These are phyloP conservation scores for Halenospora varia DNA, from an alignment of 495 filamentous ascomycete genomes.

Conservation along the genomic window DNA sequence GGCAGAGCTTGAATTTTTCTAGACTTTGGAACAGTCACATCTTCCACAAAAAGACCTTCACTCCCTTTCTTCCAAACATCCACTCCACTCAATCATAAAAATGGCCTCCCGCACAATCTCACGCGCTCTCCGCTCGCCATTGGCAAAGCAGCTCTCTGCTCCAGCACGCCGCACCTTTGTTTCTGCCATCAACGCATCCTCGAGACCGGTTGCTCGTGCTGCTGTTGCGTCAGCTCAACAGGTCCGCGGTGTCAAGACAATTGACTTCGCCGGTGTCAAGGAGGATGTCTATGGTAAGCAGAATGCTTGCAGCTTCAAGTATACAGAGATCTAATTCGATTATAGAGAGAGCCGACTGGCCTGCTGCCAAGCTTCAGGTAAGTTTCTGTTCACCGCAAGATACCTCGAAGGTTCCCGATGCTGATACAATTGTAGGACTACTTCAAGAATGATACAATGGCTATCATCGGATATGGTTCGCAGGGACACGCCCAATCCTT, in stretches of 20 bases:
- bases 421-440: conserved; percentile 60
- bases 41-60: not conserved
- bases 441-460: conserved; percentile 99
- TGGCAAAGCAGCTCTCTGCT: conserved; percentile 68
- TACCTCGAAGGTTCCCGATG: not conserved
- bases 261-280: conserved; percentile 90
- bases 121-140: conserved; percentile 71
- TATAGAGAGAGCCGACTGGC: conserved; percentile 95
- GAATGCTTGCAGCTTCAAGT: not conserved
- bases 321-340: conserved; percentile 7
- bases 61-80: conserved; percentile 11
- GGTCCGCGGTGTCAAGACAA: conserved; percentile 74
- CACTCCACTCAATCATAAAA: conserved; percentile 21
- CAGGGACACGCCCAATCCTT: conserved; percentile 98
- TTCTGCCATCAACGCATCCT: conserved; percentile 57
- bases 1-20: conserved; percentile 3
- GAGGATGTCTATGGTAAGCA: conserved; percentile 85
- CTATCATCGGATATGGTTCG: conserved; percentile 98
- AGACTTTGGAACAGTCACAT: conserved; percentile 1
- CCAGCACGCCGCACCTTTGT: conserved; percentile 68
- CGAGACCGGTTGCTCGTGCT: conserved; percentile 49
- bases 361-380: conserved; percentile 91
- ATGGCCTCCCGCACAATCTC: conserved; percentile 87
- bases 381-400: conserved; percentile 31
- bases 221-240: conserved; percentile 56